These are phyloP conservation scores for Penicillium sp. DNA, from an alignment of 2,329 filamentous ascomycete genomes.

Conservation along the genomic window DNA sequence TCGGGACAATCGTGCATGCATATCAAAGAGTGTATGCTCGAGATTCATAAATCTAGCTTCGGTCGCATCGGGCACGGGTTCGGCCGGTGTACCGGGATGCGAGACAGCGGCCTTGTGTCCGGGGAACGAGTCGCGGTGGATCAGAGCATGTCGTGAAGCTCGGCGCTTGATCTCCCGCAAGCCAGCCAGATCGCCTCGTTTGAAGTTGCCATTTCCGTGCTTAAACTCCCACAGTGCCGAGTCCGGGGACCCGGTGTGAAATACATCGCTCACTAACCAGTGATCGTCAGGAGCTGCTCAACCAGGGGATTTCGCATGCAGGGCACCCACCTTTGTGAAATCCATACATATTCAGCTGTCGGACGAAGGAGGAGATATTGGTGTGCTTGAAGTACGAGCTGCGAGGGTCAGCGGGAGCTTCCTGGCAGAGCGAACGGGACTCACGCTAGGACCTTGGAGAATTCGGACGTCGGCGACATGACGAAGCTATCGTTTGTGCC, in stretches of 20 bases:
- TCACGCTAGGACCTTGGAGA: constrained; percentile 96
- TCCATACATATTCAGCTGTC: constrained; percentile 98
- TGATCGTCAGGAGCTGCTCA: constrained; percentile 9
- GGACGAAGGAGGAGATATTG: constrained; percentile 97
- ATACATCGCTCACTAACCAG: constrained; percentile 86
- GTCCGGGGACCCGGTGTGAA: constrained; percentile 91
- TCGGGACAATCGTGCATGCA: constrained; percentile 73
- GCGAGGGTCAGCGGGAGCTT: constrained; percentile 27
- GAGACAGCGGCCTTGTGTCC: constrained; percentile 73
- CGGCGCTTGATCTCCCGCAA: constrained; percentile 93
- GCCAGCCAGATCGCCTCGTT: constrained; percentile 86
- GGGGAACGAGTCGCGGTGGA: constrained; percentile 87
- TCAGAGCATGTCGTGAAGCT: constrained; percentile 87
- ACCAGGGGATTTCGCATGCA: background rate
- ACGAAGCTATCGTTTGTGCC: constrained; percentile 93
- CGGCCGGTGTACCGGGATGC: constrained; percentile 81
- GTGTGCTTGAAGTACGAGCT: constrained; percentile 98
- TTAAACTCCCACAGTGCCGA: constrained; percentile 98
- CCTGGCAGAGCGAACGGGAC: constrained; percentile 40
- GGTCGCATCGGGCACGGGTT: constrained; percentile 75
- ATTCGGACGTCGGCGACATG: constrained; percentile 96
- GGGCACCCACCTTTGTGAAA: constrained; percentile 85
- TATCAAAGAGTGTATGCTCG: constrained; percentile 81
- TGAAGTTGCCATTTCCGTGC: constrained; percentile 96
- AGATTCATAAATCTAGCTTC: constrained; percentile 74